phyloP scores from a whole-genome alignment of 805 yeast genomes.

The Monosporozyma siamensis region DNA sequence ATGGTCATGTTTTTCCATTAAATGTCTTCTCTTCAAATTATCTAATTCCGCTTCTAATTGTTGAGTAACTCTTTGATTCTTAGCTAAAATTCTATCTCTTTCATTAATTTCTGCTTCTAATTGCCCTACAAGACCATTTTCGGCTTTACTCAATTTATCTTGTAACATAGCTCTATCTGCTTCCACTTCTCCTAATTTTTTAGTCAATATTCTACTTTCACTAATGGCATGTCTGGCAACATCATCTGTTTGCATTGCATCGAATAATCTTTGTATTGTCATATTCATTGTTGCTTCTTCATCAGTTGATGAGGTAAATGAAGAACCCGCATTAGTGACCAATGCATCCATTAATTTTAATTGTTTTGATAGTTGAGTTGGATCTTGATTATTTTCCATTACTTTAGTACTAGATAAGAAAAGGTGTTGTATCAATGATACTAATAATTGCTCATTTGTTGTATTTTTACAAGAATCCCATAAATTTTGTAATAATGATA shows the following conservation, averaged over 20 bases:
- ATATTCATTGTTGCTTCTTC: conserved; percentile 65
- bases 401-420: conserved; percentile 25
- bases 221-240: conserved; percentile 66
- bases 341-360: conserved; percentile 59
- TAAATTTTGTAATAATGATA: conserved; percentile 50
- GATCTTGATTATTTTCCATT: conserved; percentile 18
- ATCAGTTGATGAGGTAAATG: conserved; percentile 34
- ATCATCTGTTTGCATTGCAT: conserved; percentile 80
- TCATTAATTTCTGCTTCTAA: conserved; percentile 61
- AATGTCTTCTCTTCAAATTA: conserved; percentile 49
- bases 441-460: conserved; percentile 41
- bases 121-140: conserved; percentile 69
- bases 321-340: conserved; percentile 52
- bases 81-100: conserved; percentile 52
- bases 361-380: conserved; percentile 26
- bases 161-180: conserved; percentile 59
- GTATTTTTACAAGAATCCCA: conserved; percentile 43
- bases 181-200: conserved; percentile 37
- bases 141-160: conserved; percentile 61
- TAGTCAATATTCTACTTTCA: conserved; percentile 49
- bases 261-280: conserved; percentile 67
- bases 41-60: conserved; percentile 57
- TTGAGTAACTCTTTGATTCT: conserved; percentile 55
- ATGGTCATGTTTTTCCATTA: conserved; percentile 63
- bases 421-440: conserved; percentile 38